phyloP scores from a whole-genome alignment of 345 rosid species.

The Rhodomyrtus tomentosa region DNA sequence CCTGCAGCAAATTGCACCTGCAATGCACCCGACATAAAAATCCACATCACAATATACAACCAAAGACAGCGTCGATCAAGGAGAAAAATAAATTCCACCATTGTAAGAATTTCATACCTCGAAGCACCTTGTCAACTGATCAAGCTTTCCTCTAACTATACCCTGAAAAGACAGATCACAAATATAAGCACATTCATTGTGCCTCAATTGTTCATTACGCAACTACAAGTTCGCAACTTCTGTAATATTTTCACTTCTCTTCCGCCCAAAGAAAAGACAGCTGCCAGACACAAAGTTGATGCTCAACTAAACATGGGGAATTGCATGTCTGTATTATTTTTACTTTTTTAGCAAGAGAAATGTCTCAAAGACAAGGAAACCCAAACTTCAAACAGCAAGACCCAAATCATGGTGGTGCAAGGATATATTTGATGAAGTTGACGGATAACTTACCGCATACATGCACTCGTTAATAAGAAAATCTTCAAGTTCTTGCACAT shows the following conservation, averaged over 20 bases:
- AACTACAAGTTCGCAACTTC: not conserved
- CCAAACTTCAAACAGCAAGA: not conserved
- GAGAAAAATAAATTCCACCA: not conserved
- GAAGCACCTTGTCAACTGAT: constrained; percentile 85
- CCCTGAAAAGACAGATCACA: constrained; percentile 35
- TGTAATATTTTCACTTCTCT: not conserved
- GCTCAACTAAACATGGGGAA: not conserved
- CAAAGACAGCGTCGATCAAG: not conserved
- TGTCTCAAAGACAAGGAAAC: not conserved
- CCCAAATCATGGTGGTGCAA: not conserved
- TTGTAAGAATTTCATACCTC: constrained; percentile 39
- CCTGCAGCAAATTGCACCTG: constrained; percentile 98
- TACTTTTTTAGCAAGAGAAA: not conserved
- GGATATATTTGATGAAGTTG: not conserved
- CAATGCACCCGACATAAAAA: constrained; percentile 4
- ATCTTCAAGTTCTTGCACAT: constrained; percentile 97
- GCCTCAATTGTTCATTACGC: not conserved
- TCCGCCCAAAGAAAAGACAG: not conserved
- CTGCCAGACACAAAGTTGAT: not conserved
- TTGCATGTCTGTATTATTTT: not conserved
- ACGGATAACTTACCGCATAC: constrained; percentile 62
- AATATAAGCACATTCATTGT: not conserved
- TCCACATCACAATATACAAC: not conserved
- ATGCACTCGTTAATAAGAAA: constrained; percentile 97
- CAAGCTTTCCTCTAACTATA: constrained; percentile 92